These are phyloP conservation scores for Dioszegia crocea DNA, from an alignment of 768 basidiomycete genomes.

Conservation along the genomic window DNA sequence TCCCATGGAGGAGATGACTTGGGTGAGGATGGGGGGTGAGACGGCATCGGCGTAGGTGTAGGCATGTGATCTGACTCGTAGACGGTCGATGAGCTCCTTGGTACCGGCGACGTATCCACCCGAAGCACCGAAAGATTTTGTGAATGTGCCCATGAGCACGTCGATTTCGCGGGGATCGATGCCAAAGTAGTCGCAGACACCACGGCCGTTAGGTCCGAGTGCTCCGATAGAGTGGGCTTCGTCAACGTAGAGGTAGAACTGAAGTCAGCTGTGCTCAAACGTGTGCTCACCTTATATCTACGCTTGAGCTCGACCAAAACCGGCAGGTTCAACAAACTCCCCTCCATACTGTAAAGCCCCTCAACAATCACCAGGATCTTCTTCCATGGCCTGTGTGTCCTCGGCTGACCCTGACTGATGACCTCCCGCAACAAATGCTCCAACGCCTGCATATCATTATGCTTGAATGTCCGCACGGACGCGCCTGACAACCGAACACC, in stretches of 20 bases:
- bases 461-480: constrained; percentile 88
- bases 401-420: constrained; percentile 94
- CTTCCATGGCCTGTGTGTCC: constrained; percentile 98
- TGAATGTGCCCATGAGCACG: constrained; percentile 98
- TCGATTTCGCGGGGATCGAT: constrained; percentile 76
- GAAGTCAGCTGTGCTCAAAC: background rate
- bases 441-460: constrained; percentile 83
- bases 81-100: constrained; percentile 71
- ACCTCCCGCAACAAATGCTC: constrained; percentile 78
- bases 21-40: constrained; percentile 83
- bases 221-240: constrained; percentile 98
- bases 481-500: constrained; percentile 86
- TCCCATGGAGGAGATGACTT: constrained; percentile 86
- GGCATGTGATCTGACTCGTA: constrained; percentile 76
- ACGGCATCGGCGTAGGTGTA: constrained; percentile 85
- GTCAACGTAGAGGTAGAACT: constrained; percentile 96
- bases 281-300: constrained; percentile 76
- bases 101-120: constrained; percentile 91
- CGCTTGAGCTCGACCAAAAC: constrained; percentile 77
- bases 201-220: constrained; percentile 87
- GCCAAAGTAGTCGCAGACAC: constrained; percentile 89
- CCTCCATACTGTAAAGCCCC: constrained; percentile 97
- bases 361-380: constrained; percentile 94
- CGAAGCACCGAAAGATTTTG: constrained; percentile 57
- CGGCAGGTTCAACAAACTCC: constrained; percentile 84